Percentiles rank a stretch among this genome's conserved stretches.
phyloP scores from a whole-genome alignment of 139 green algal species.

The Chlamydomonas sp. region DNA sequence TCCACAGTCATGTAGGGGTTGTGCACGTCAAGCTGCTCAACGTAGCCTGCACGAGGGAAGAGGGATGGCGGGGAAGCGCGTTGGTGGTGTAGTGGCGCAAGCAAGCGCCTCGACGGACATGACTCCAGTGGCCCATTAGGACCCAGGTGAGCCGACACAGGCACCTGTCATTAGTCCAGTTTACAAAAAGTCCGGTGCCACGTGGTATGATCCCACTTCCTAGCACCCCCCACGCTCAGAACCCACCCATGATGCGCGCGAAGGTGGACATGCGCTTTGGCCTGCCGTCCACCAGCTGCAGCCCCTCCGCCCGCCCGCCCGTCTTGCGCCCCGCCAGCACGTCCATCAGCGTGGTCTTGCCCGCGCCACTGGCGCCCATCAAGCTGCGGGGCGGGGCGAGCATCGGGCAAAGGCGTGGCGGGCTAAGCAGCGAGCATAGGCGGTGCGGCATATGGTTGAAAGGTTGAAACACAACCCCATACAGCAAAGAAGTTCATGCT shows the following conservation, averaged over 20 bases:
- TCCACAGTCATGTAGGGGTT: slow-evolving; percentile 10
- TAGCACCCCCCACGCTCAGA: neutral
- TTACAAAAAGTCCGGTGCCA: neutral
- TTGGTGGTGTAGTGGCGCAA: too few relatives aligned
- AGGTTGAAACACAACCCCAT: too few relatives aligned
- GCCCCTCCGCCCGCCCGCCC: slow-evolving; percentile 61
- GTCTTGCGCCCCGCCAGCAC: slow-evolving; percentile 79
- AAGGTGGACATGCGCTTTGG: slow-evolving; percentile 73
- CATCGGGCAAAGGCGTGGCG: neutral
- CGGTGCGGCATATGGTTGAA: neutral
- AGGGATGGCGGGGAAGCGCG: neutral
- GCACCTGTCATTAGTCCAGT: too few relatives aligned
- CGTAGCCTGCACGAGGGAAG: slow-evolving; percentile 20
- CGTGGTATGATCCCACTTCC: neutral
- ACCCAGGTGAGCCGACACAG: too few relatives aligned
- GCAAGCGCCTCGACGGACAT: too few relatives aligned
- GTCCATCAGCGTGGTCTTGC: slow-evolving; percentile 83
- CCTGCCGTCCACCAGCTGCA: slow-evolving; percentile 57
- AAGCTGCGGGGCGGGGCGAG: slow-evolving; percentile 42
- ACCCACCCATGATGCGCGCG: slow-evolving; percentile 33
- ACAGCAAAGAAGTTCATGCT: neutral
- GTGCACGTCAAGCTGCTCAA: slow-evolving; percentile 63
- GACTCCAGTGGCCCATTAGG: too few relatives aligned
- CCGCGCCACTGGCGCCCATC: slow-evolving; percentile 69
- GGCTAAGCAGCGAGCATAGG: neutral